phyloP scores from a whole-genome alignment of 2,329 filamentous ascomycete genomes.

The Colletotrichum navitas region DNA sequence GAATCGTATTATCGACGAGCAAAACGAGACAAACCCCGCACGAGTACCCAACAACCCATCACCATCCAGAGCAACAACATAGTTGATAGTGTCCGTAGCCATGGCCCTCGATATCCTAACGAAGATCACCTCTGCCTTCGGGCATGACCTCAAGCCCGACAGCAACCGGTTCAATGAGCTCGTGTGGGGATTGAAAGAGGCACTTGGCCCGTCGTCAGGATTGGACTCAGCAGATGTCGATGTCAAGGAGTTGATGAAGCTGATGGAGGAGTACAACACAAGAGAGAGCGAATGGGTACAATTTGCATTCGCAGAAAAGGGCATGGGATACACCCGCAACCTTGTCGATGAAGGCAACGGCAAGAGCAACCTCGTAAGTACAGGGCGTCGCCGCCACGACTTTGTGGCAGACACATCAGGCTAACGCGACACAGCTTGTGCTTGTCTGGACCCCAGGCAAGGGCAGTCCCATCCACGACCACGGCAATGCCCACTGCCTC shows the following conservation, averaged over 20 bases:
- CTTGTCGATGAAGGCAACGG: conserved; percentile 90
- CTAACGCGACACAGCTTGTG: conserved; percentile 70
- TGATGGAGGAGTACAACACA: conserved; percentile 83
- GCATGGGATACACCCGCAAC: conserved; percentile 84
- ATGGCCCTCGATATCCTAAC: conserved; percentile 54
- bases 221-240: conserved; percentile 87
- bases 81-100: conserved; percentile 32
- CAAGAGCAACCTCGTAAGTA: conserved; percentile 77
- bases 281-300: conserved; percentile 77
- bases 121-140: conserved; percentile 44
- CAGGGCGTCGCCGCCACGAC: conserved; percentile 29
- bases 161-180: conserved; percentile 75
- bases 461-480: conserved; percentile 88
- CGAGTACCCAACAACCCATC: conserved; percentile 12
- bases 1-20: conserved; percentile 29
- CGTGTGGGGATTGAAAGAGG: conserved; percentile 78
- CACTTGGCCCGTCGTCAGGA: conserved; percentile 84
- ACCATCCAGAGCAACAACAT: conserved; percentile 31
- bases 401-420: conserved; percentile 48
- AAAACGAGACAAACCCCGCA: conserved; percentile 38
- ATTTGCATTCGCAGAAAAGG: conserved; percentile 80
- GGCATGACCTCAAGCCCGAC: conserved; percentile 30
- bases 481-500: conserved; percentile 89
- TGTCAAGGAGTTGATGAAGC: conserved; percentile 73
- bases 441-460: conserved; percentile 91